These are phyloP conservation scores for Mycosphaerelloides madeirae DNA, from an alignment of 2,329 filamentous ascomycete species.

Conservation along the genomic window DNA sequence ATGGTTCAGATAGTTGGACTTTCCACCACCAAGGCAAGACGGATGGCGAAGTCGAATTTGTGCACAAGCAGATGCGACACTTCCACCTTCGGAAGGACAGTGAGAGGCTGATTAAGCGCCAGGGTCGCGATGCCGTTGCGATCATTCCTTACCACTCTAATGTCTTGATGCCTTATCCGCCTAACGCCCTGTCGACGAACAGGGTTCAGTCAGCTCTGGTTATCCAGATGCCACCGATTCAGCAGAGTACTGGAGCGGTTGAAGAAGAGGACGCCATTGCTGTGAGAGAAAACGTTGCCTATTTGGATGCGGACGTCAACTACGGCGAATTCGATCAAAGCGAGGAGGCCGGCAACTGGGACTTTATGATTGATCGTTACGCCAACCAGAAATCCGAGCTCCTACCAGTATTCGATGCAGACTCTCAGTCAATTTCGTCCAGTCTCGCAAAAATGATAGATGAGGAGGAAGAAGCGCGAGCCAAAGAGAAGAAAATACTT, in stretches of 20 bases:
- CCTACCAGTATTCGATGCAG: constrained; percentile 4
- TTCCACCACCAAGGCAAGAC: constrained; percentile 18
- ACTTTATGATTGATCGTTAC: constrained; percentile 33
- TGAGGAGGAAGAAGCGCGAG: constrained; percentile 49
- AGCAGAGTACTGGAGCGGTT: not conserved
- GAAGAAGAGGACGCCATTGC: constrained; percentile 16
- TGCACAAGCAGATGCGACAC: constrained; percentile 26
- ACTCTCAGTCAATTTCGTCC: constrained; percentile 14
- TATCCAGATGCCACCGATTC: constrained; percentile 14
- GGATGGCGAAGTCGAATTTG: constrained; percentile 24
- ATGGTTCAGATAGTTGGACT: constrained; percentile 8
- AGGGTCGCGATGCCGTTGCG: constrained; percentile 23
- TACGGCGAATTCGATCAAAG: constrained; percentile 15
- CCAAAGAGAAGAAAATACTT: constrained; percentile 20
- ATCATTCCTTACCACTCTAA: constrained; percentile 30
- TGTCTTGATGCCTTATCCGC: too few relatives aligned
- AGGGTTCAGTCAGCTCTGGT: constrained; percentile 30
- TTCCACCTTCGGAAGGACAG: too few relatives aligned
- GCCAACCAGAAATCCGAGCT: constrained; percentile 25
- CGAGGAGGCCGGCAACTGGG: constrained; percentile 19
- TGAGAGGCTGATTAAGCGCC: constrained; percentile 15
- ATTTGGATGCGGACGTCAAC: constrained; percentile 16
- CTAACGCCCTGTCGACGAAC: too few relatives aligned
- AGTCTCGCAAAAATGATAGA: constrained; percentile 25
- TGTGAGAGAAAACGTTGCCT: constrained; percentile 25